phyloP scores from a whole-genome alignment of 2,329 filamentous ascomycete genomes.

The Lachnellula willkommii region DNA sequence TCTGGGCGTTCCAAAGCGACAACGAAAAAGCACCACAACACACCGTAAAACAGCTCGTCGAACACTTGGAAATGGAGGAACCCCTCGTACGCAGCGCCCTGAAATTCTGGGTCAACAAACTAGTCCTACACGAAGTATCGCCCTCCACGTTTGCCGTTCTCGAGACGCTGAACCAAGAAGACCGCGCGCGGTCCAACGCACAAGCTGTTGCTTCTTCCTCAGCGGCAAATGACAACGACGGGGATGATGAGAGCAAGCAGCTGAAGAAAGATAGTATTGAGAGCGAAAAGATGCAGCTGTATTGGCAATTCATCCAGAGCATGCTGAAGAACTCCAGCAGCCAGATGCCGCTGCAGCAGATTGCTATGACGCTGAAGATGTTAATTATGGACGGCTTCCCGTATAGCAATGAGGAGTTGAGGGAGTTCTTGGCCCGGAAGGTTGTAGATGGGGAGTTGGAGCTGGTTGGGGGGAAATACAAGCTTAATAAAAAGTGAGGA shows the following conservation, averaged over 20 bases:
- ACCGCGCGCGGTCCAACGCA: conserved; percentile 29
- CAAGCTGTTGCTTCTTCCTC: conserved; percentile 19
- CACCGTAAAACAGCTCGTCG: conserved; percentile 49
- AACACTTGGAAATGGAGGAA: conserved; percentile 64
- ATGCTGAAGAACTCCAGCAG: conserved; percentile 90
- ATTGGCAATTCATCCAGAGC: conserved; percentile 86
- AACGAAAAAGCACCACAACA: conserved; percentile 27
- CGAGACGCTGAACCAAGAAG: conserved; percentile 51
- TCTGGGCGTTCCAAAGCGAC: conserved; percentile 67
- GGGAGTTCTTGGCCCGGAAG: conserved; percentile 74
- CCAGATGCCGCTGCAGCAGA: conserved; percentile 72
- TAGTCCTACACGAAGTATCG: conserved; percentile 54
- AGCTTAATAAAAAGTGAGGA: conserved; percentile 55
- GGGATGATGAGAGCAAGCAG: conserved; percentile 23
- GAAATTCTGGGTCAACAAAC: conserved; percentile 65
- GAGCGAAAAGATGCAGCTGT: conserved; percentile 63
- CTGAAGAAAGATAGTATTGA: conserved; percentile 50
- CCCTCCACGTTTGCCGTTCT: conserved; percentile 61
- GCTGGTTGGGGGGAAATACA: conserved; percentile 65
- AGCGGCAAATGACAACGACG: conserved; percentile 14
- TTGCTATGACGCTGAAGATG: conserved; percentile 94
- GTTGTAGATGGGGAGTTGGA: conserved; percentile 67
- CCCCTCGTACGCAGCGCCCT: conserved; percentile 63
- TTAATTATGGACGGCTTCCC: conserved; percentile 81
- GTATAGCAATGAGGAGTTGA: conserved; percentile 83